Conservation (phyloP, 2,329 filamentous ascomycete genomes). For the Pezizomycotina sp. region DNA sequence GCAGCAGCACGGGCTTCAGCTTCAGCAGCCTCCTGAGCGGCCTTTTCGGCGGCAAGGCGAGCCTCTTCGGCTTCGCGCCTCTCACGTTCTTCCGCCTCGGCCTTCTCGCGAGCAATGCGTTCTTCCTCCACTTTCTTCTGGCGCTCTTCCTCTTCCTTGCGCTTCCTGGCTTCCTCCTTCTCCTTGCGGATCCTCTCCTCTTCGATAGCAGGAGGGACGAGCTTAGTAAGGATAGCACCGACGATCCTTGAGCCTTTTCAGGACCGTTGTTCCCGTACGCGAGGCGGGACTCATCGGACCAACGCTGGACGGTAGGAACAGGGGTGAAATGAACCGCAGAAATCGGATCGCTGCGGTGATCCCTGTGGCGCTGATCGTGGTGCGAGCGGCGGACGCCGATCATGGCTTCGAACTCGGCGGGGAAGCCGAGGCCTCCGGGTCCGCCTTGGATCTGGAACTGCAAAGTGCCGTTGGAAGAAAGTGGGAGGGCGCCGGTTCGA, state of each 20-base stretch:
- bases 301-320: constrained; percentile 56
- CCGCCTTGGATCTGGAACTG: constrained; percentile 36
- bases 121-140: constrained; percentile 50
- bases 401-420: constrained; percentile 37
- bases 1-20: constrained; percentile 38
- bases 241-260: constrained; percentile 56
- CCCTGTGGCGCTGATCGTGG: constrained; percentile 21
- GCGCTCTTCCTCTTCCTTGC: constrained; percentile 42
- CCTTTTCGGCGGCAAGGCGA: constrained; percentile 47
- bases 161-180: constrained; percentile 38
- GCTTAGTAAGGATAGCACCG: constrained; percentile 50
- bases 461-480: constrained; percentile 34
- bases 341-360: constrained; percentile 33
- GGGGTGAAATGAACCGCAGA: constrained; percentile 50
- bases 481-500: constrained; percentile 17
- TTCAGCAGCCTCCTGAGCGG: constrained; percentile 44
- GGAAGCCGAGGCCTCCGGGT: constrained; percentile 26
- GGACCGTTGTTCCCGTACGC: constrained; percentile 54
- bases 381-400: constrained; percentile 28
- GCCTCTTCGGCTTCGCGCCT: constrained; percentile 52
- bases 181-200: constrained; percentile 56
- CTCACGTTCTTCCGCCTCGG: constrained; percentile 52
- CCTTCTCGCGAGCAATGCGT: constrained; percentile 49
- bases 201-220: constrained; percentile 73
- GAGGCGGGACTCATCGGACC: constrained; percentile 78